Conservation (phyloP, 768 basidiomycete genomes). For the Boletus speciosus region DNA sequence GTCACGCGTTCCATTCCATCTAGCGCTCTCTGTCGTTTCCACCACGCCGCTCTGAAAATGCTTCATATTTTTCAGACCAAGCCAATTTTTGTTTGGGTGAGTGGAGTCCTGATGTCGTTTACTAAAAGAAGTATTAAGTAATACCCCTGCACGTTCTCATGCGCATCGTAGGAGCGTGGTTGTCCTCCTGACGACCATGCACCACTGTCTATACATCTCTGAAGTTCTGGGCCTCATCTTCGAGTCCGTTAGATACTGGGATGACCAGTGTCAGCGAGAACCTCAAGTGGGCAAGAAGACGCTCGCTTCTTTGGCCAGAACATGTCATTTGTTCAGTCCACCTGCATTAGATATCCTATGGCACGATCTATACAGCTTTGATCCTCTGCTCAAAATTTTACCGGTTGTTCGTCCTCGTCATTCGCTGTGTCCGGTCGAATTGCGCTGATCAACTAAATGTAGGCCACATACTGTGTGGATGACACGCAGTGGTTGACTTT, state of each 20-base stretch:
- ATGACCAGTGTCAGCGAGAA: not conserved
- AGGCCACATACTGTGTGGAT: slow-evolving; percentile 1
- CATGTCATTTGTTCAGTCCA: slow-evolving; percentile 13
- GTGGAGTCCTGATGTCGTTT: not conserved
- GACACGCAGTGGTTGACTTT: slow-evolving; percentile 19
- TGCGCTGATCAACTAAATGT: not conserved
- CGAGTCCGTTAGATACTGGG: not conserved
- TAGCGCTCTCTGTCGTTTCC: too few species aligned
- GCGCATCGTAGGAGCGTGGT: not conserved
- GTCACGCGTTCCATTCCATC: too few species aligned
- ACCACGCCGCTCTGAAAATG: too few species aligned
- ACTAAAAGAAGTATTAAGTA: not conserved
- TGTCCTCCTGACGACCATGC: slow-evolving; percentile 37
- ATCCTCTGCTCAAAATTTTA: slow-evolving; percentile 7
- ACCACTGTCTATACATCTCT: slow-evolving; percentile 9
- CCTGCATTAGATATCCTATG: slow-evolving; percentile 13
- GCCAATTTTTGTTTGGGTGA: not conserved
- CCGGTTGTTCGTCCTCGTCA: slow-evolving; percentile 1
- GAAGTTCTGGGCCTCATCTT: slow-evolving; percentile 13
- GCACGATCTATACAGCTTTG: slow-evolving; percentile 8
- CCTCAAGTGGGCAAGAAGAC: not conserved
- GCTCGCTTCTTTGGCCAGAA: slow-evolving; percentile 9
- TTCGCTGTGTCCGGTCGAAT: not conserved
- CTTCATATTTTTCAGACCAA: not conserved
- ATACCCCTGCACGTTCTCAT: not conserved